Percentiles rank a stretch among this genome's conserved stretches.
Conservation (phyloP, 768 basidiomycete genomes). For the Tylopilus vinaceipallidus region DNA sequence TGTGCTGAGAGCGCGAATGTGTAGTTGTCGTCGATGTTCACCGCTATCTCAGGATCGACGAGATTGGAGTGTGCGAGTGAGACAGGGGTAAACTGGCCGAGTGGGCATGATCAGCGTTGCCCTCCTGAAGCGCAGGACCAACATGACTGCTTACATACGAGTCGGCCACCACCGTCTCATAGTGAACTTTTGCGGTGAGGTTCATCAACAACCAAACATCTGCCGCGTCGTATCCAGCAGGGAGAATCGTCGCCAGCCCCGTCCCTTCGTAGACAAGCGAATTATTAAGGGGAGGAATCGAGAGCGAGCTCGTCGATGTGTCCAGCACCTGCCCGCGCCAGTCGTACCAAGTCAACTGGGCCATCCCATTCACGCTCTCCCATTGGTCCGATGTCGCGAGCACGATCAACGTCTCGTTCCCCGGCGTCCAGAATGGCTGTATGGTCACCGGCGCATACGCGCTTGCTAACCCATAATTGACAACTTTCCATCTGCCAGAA, state of each 20-base stretch:
- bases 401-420: too few relatives aligned
- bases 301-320: slow-evolving; percentile 38
- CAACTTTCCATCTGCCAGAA: slow-evolving; percentile 60
- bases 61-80: slow-evolving; percentile 46
- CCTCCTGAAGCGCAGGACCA: not conserved
- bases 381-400: too few relatives aligned
- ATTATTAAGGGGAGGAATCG: slow-evolving; percentile 49
- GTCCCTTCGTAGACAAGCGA: slow-evolving; percentile 40
- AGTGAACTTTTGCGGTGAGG: slow-evolving; percentile 43
- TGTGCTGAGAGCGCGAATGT: too few relatives aligned
- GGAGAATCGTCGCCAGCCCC: slow-evolving; percentile 47
- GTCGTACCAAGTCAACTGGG: slow-evolving; percentile 52
- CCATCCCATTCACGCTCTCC: slow-evolving; percentile 42
- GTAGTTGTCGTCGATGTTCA: slow-evolving; percentile 33
- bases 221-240: slow-evolving; percentile 35
- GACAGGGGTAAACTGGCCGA: slow-evolving; percentile 49
- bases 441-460: too few relatives aligned
- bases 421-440: too few relatives aligned
- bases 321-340: slow-evolving; percentile 40
- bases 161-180: slow-evolving; percentile 45
- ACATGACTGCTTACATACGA: slow-evolving; percentile 41
- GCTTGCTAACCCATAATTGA: too few relatives aligned
- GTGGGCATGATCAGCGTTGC: not conserved
- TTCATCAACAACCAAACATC: slow-evolving; percentile 55
- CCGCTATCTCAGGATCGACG: slow-evolving; percentile 46